Evolutionary conservation across 495 filamentous ascomycete species (phyloP).

Genomic region (Pseudomonodictys pantanalensis): DNA sequence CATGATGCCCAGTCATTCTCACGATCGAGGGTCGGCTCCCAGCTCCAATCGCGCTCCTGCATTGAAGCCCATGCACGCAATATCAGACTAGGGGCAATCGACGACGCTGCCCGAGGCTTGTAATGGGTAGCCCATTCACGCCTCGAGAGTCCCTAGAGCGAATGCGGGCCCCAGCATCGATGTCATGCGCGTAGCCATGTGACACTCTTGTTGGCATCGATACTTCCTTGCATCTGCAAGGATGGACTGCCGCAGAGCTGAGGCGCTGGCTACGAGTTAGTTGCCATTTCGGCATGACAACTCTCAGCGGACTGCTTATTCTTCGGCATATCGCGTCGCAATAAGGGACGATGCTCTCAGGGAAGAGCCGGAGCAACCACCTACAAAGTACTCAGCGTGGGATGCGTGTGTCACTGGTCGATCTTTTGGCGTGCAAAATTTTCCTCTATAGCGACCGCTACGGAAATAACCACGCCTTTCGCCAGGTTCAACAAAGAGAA

Average conservation of each 20-base stretch:
- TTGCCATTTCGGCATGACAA: not conserved
- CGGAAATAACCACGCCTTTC: conserved; percentile 8
- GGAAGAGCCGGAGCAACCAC: not conserved
- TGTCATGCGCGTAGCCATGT: conserved; percentile 16
- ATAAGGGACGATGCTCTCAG: not conserved
- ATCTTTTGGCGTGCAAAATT: not conserved
- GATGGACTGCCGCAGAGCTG: not conserved
- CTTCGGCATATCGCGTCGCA: no score
- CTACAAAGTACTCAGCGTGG: conserved; percentile 5
- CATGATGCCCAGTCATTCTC: conserved; percentile 29
- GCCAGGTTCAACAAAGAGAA: not conserved
- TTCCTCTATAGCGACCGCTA: conserved; percentile 2
- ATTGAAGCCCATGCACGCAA: conserved; percentile 10
- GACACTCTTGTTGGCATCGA: conserved; percentile 1
- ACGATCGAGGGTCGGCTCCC: not conserved
- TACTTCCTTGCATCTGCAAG: conserved; percentile 5
- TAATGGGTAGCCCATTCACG: not conserved
- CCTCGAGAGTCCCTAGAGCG: not conserved
- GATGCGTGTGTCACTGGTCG: conserved; percentile 23
- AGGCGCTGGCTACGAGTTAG: not conserved
- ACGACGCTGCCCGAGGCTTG: conserved; percentile 16
- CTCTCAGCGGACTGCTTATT: not conserved
- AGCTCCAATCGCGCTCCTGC: not conserved
- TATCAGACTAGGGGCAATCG: conserved; percentile 6
- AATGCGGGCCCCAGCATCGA: not conserved